Evolutionary conservation across 495 filamentous ascomycete species (phyloP).

Genomic region (Neurospora hispaniola): DNA sequence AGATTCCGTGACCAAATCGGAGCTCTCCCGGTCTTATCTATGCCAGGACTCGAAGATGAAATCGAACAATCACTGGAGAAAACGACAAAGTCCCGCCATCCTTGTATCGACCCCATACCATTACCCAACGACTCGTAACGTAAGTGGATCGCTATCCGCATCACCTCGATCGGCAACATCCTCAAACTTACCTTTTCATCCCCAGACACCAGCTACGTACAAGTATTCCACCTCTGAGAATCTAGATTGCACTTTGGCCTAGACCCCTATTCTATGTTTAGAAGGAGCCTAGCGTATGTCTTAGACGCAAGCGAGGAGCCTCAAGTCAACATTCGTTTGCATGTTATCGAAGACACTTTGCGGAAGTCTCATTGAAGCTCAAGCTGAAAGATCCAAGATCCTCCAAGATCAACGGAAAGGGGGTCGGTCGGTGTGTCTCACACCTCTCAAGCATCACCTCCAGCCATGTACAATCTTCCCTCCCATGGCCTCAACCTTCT

Average conservation of each 20-base stretch:
- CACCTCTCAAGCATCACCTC: neutral
- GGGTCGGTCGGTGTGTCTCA: neutral
- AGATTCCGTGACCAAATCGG: neutral
- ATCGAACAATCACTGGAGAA: neutral
- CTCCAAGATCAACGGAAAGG: neutral
- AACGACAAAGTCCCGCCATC: neutral
- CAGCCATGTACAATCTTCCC: slow-evolving; percentile 18
- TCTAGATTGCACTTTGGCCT: neutral
- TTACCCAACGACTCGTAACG: neutral
- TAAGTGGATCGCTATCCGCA: neutral
- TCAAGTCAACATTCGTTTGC: neutral
- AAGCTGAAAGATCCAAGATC: neutral
- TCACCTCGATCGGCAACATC: neutral
- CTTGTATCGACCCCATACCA: neutral
- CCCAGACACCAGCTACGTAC: neutral
- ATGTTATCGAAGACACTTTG: neutral
- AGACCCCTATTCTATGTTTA: neutral
- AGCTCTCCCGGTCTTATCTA: neutral
- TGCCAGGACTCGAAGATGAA: neutral
- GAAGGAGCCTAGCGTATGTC: neutral
- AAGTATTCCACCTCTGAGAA: neutral
- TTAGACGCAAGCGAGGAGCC: neutral
- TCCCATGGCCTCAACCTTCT: slow-evolving; percentile 20
- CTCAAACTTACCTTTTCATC: neutral
- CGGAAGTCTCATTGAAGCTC: neutral